Evolutionary conservation across 2,329 filamentous ascomycete species (phyloP).

Genomic region (Hymenotorrendiella dingleyae): DNA sequence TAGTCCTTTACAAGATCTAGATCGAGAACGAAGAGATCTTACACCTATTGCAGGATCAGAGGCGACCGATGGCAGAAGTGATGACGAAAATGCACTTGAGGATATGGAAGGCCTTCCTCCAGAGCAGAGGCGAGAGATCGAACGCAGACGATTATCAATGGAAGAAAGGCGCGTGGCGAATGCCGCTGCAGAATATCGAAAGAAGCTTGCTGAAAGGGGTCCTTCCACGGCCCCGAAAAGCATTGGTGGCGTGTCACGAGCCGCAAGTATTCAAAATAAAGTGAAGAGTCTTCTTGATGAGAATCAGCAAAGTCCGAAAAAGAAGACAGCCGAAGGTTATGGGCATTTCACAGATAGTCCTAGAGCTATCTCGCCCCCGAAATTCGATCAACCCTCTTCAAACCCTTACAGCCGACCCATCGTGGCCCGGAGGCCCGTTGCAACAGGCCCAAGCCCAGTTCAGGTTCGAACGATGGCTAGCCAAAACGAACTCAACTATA

Average conservation of each 20-base stretch:
- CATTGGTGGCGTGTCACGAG: conserved; percentile 56
- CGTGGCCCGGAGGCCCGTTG: conserved; percentile 42
- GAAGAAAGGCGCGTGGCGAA: conserved; percentile 88
- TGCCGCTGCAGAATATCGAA: conserved; percentile 82
- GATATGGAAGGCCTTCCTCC: conserved; percentile 71
- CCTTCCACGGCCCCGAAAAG: conserved; percentile 44
- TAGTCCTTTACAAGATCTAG: conserved; percentile 36
- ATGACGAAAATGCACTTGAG: conserved; percentile 58
- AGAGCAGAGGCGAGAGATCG: conserved; percentile 84
- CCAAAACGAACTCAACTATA: conserved; percentile 22
- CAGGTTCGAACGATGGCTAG: conserved; percentile 14
- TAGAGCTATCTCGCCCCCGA: conserved; percentile 11
- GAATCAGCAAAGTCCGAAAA: conserved; percentile 54
- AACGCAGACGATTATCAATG: conserved; percentile 72
- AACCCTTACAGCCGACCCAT: conserved; percentile 26
- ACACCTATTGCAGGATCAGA: conserved; percentile 75
- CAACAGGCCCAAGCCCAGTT: conserved; percentile 18
- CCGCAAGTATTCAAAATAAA: conserved; percentile 84
- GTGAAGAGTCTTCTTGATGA: conserved; percentile 82
- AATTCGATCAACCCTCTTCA: conserved; percentile 14
- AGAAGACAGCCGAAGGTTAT: conserved; percentile 81
- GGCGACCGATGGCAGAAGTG: conserved; percentile 60
- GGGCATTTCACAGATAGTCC: conserved; percentile 69
- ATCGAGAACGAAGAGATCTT: conserved; percentile 37
- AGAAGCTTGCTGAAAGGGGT: conserved; percentile 61